Evolutionary conservation across 2,329 filamentous ascomycete genomes (phyloP).

Genomic region (Epichloe gansuensis): DNA sequence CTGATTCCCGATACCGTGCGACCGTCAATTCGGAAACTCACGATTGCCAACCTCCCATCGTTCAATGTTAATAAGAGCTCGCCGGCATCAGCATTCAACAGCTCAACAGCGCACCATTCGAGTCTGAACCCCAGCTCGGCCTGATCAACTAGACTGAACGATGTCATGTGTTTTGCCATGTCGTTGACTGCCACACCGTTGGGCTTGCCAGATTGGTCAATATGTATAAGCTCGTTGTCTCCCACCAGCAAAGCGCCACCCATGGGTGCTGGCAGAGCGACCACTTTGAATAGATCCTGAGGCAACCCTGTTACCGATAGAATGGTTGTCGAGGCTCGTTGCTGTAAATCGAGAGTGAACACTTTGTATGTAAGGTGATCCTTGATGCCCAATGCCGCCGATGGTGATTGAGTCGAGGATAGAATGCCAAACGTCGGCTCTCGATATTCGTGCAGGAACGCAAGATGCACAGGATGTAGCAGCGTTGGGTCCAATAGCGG

Average conservation of each 20-base stretch:
- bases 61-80: conserved; percentile 75
- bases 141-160: conserved; percentile 78
- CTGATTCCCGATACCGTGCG: conserved; percentile 78
- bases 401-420: conserved; percentile 61
- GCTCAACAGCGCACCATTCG: conserved; percentile 68
- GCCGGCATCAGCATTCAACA: conserved; percentile 61
- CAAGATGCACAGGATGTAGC: conserved; percentile 78
- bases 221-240: conserved; percentile 81
- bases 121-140: conserved; percentile 66
- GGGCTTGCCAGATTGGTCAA: conserved; percentile 89
- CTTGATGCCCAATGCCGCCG: conserved; percentile 67
- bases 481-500: conserved; percentile 79
- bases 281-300: conserved; percentile 71
- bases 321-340: conserved; percentile 84
- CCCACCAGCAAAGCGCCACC: conserved; percentile 82
- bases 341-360: conserved; percentile 86
- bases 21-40: conserved; percentile 80
- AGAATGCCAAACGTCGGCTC: conserved; percentile 95
- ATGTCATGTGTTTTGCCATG: conserved; percentile 70
- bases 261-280: conserved; percentile 73
- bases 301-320: conserved; percentile 76
- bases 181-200: conserved; percentile 88
- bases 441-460: conserved; percentile 91
- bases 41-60: conserved; percentile 58
- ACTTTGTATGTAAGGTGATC: conserved; percentile 86